Base-by-base conservation (phyloP, 495 filamentous ascomycete species). In the Tuber calosporum region DNA sequence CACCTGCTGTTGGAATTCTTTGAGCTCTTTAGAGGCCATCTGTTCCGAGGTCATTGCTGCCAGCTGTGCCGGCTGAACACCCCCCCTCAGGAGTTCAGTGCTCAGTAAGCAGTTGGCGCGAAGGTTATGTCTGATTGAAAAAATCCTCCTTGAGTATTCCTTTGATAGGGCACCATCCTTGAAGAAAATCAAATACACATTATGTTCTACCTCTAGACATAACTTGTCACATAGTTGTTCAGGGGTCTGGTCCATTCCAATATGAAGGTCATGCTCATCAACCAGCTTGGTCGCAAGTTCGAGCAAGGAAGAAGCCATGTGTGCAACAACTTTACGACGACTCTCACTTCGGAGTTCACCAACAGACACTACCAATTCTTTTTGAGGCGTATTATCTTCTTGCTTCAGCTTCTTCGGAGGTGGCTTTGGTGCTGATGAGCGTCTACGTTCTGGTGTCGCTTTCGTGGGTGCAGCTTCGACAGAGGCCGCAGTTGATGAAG, bases 11-110 rank as follows among this genome's bases (percentile, higher is more conserved):
- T 89, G 89, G 83, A 91, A 89, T 72, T 87, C 85, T 83, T 97
- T 92, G 77, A 92, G 85, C 80, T 98, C 93, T 82, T 96, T 91
- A 74, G 91, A 94, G 11, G 92, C 93, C 87, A 99, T 92, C 73
- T 97, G 92, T 80, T 93, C 90, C 1, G 90, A 86, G 15, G 88
- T 88, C 94, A 99, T 97, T 72, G 87, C 87, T 53, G 92, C 90
- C 45, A 99, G 86, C 62, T 88, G 88, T 34, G 90, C 86, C 0
- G 93, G 86, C 5, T 89, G 88, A 72, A 97, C 84, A 69, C 84
- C 86, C 70, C 88, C 88, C 73, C 85, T 87, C 39, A 97, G 86
- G 53, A 99, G 84, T 68, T 91, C 89, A 82, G 90, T 87, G 74
- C 89, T 87, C 71, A 99, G 87, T 75, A 91, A 88, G 74, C 87